Conservation (phyloP, 495 filamentous ascomycete species). For the Penicillium dipodomyicola region DNA sequence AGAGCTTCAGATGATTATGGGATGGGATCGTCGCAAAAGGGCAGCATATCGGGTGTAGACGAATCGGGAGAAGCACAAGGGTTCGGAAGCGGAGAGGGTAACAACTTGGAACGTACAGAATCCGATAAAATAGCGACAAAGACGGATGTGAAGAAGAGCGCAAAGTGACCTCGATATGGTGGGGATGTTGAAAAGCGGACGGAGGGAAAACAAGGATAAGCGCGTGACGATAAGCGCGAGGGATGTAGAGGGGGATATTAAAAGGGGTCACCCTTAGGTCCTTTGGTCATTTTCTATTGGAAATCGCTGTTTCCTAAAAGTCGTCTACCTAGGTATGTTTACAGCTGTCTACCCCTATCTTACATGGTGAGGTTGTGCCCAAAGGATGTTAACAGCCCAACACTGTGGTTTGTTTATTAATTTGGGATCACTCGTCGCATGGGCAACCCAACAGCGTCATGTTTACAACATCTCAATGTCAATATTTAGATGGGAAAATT, state of each 20-base stretch:
- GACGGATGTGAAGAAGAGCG: not conserved
- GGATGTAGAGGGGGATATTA: constrained; percentile 13
- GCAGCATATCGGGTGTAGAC: too few species aligned
- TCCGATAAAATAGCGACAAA: not conserved
- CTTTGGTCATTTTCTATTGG: too few species aligned
- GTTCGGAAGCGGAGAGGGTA: not conserved
- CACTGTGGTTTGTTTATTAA: constrained; percentile 21
- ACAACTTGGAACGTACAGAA: not conserved
- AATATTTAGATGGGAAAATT: too few species aligned
- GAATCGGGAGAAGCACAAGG: not conserved
- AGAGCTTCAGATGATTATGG: not conserved
- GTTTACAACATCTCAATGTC: not conserved
- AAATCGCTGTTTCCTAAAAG: not conserved
- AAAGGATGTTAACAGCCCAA: constrained; percentile 18
- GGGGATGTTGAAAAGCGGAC: constrained; percentile 31
- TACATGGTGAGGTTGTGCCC: constrained; percentile 16
- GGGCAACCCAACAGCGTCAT: constrained; percentile 25
- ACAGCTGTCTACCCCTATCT: not conserved
- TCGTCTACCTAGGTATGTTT: not conserved
- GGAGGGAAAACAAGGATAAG: constrained; percentile 35
- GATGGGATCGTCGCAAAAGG: not conserved
- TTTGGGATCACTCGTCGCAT: constrained; percentile 18
- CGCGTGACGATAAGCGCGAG: constrained; percentile 31
- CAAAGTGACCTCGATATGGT: constrained; percentile 10
- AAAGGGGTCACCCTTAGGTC: not conserved